Base-by-base conservation (phyloP, 2,329 filamentous ascomycete species). In the Epichloe sp. region DNA sequence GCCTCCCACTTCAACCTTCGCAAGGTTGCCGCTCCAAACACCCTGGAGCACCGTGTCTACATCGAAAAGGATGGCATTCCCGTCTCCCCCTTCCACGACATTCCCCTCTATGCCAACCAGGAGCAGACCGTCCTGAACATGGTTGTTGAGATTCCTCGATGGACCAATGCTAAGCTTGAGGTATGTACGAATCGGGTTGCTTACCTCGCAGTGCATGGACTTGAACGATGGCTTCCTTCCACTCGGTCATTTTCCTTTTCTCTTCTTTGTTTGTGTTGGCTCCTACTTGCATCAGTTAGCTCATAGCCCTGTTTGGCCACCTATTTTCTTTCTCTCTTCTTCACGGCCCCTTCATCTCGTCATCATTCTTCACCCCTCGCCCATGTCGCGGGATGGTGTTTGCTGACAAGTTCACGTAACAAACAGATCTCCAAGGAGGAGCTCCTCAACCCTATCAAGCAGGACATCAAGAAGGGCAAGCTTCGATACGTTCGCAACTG, bases 81-180 rank as follows among this genome's bases (percentile, higher is more conserved):
- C 60, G 72, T 97, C 71, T 97, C 91, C 57, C 86, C 86, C 91
- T 98, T 96, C 82, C 93, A 98, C 78, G 93, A 98, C 70, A 89
- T 98, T 61, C 93, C 93, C 56, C 87, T 98, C 62, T 98, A 89
- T 69, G 91, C 91, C 83, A 95, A 98, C 71, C 79, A 86, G 73
- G 86, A 95, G 77, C 82, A 95, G 79, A 95, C 85, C 62, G 76
- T 97, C 69, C 80, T 98, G 67, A 98, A 98, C 85, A 98, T 98
- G 93, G 71, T 98, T 58, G 93, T 98, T 64, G 93, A 98, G 85
- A 96, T 98, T 65, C 93, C 93, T 65, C 85, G 93, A 76, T 98
- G 93, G 93, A 95, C 91, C 77, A 98, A 98, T 75, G 93, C 86
- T 65, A 98, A 98, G 83, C 87, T 94, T 73, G 93, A 98, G 86